Percentiles rank a stretch among this genome's conserved stretches.
These are phyloP conservation scores for Xylaria acuta DNA, from an alignment of 495 filamentous ascomycete genomes.

Conservation along the genomic window DNA sequence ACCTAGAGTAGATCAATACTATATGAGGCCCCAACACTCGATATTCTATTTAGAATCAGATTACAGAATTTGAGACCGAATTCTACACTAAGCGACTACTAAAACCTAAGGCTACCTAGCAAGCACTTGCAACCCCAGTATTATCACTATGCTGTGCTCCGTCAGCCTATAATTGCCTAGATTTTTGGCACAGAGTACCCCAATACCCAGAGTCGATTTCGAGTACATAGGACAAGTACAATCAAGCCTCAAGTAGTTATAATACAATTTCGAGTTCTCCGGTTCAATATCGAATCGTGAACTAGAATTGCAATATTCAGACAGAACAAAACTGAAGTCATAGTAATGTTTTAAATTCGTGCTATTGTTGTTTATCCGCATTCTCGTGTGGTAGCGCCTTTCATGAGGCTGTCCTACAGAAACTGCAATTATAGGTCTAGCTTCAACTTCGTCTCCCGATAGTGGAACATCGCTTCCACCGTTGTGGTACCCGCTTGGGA, in stretches of 20 bases:
- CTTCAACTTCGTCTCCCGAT: not conserved
- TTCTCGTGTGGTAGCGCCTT: not conserved
- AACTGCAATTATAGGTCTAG: not conserved
- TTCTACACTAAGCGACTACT: not conserved
- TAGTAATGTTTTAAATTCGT: not conserved
- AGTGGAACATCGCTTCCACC: not conserved
- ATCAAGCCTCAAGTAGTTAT: not conserved
- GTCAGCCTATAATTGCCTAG: not conserved
- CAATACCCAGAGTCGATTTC: not conserved
- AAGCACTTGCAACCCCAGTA: not conserved
- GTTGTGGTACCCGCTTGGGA: not conserved
- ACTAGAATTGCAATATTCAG: not conserved
- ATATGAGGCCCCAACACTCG: not conserved
- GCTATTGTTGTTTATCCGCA: not conserved
- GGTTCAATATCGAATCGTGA: not conserved
- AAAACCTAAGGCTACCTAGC: not conserved
- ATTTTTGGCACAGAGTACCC: not conserved
- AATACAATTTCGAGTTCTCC: not conserved
- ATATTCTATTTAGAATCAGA: not conserved
- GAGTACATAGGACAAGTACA: not conserved
- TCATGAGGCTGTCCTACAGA: not conserved
- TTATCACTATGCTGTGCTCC: not conserved
- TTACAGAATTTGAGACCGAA: not conserved
- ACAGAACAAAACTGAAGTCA: not conserved
- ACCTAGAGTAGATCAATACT: not conserved